These are phyloP conservation scores for Xylaria sp. DNA, from an alignment of 2,329 filamentous ascomycete genomes.

Conservation along the genomic window DNA sequence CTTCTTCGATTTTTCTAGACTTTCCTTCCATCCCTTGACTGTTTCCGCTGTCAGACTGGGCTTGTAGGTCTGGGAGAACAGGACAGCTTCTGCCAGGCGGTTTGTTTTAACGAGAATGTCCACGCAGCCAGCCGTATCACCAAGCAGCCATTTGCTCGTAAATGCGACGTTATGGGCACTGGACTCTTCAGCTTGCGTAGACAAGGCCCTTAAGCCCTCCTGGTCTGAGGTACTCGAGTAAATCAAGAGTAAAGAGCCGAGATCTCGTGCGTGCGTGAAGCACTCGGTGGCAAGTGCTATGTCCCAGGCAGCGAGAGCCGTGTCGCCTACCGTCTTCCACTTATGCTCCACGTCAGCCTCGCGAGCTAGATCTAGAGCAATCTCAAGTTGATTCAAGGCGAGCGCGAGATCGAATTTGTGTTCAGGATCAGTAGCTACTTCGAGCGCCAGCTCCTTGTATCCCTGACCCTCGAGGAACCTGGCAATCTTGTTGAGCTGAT, in stretches of 20 bases:
- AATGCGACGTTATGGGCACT: constrained; percentile 94
- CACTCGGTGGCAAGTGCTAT: constrained; percentile 89
- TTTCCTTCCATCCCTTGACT: constrained; percentile 83
- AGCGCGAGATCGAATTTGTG: constrained; percentile 96
- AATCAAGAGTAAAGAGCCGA: constrained; percentile 87
- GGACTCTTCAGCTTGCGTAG: constrained; percentile 76
- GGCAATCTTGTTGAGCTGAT: constrained; percentile 97
- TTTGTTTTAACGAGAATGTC: constrained; percentile 82
- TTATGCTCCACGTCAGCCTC: constrained; percentile 92
- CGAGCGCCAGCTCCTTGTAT: constrained; percentile 93
- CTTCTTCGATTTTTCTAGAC: constrained; percentile 85
- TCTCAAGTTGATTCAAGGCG: constrained; percentile 81
- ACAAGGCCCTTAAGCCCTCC: constrained; percentile 77
- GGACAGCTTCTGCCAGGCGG: constrained; percentile 83
- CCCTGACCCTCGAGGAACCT: constrained; percentile 97
- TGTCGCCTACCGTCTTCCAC: constrained; percentile 97
- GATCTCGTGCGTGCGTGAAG: constrained; percentile 88
- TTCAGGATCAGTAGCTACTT: constrained; percentile 93
- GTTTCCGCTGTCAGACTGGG: constrained; percentile 76
- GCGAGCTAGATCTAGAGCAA: constrained; percentile 84
- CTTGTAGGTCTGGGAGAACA: constrained; percentile 96
- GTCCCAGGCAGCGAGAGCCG: constrained; percentile 87
- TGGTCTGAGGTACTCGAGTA: constrained; percentile 87
- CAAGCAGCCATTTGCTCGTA: constrained; percentile 86
- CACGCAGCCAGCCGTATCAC: constrained; percentile 83